Base-by-base conservation (phyloP, 495 filamentous ascomycete species). In the Penicillium manginii region DNA sequence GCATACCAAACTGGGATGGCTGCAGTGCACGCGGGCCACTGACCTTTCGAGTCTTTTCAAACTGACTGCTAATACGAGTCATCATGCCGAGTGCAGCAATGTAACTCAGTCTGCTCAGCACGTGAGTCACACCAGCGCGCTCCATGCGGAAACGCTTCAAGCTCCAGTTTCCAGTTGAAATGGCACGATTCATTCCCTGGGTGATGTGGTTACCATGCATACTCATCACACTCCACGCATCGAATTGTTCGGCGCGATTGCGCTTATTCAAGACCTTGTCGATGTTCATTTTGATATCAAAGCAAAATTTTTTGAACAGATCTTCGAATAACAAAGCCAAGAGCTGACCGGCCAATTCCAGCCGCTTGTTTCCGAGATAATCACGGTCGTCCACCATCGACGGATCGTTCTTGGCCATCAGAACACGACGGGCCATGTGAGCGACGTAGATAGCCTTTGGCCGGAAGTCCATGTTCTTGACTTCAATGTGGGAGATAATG, bases 41-140 rank as follows among this genome's bases (percentile, higher is more conserved):
- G 61, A 99, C 91, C 71, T 99, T 99, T 62, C 94, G 78, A 2
- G 93, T 97, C 81, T 98, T 98, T 69, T 98, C 94, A 69, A 99
- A 98, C 77, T 98, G 94, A 83, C 90, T 96, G 76, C 87, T 93
- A 63, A 98, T 98, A 64, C 94, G 86, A 11, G 96, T 98, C 96
- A 99, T 98, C 96, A 98, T 98, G 55, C 96, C 96, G n/a, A 99
- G 83, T 11, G 96, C 96, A 63, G 89, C 91, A 75, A 98, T 97
- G 67, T 97, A 99, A 71, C 92, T 97, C 46, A 98, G 78, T 43
- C 94, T 86, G 76, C 93, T 97, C 17, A 99, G 80, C 54, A 99
- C 92, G 72, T 99, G 94, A 3, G 94, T 96, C 10, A 99, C 92
- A 65, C 94, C 94, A 19, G 94, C 94, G 72, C 94, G 84, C 67